Evolutionary conservation across 2,329 filamentous ascomycete species (phyloP), one percentile per base, ranked within the genome.

Genomic region (Endoconidiophora laricicola): DNA sequence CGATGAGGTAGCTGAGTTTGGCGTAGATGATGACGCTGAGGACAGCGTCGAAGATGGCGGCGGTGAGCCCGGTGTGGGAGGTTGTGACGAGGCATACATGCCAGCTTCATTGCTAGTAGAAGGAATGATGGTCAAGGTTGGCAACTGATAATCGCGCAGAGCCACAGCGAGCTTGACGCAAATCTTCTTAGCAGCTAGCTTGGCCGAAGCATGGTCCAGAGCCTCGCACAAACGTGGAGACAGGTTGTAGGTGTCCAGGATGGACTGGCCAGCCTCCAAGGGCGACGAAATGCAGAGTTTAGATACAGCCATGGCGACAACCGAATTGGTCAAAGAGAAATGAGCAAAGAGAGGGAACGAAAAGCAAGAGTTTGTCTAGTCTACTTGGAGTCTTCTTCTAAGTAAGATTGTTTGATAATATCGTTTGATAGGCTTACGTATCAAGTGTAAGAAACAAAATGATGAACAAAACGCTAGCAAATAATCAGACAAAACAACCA

Each of bases 281-380:
- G 78, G 77, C 46, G 74, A 71, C 1, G 77, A 80, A 57, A 81
- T 81, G 51, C 65, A 67, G 50, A 69, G 65, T 63, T 77, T 80
- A 14, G 43, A 49, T 58, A 73, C 65, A 38, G 66, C 59, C 67
- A 72, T 71, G 33, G 23, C 37, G n/a, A 20, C 26, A 16, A 20
- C 6, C 44, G 12, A 44, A 24, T 41, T 3, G 6, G 16, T 22
- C 2, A 38, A 36, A 18, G 40, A 39, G 45, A 46, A 48, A 46
- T 26, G 10, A 36, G 22, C 4, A 20, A 38, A 39, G 24, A 41
- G 22, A 9, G 38, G 16, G 20, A 3, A 12, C 39, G 29, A 51
- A 42, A 47, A 43, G 49, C 44, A 40, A 44, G 37, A 29, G 20
- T 44, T 40, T 46, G 23, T 36, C 23, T 29, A 14, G 23, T 29